phyloP scores from a whole-genome alignment of 805 yeast species.

The Sugiyamaella floridensis region DNA sequence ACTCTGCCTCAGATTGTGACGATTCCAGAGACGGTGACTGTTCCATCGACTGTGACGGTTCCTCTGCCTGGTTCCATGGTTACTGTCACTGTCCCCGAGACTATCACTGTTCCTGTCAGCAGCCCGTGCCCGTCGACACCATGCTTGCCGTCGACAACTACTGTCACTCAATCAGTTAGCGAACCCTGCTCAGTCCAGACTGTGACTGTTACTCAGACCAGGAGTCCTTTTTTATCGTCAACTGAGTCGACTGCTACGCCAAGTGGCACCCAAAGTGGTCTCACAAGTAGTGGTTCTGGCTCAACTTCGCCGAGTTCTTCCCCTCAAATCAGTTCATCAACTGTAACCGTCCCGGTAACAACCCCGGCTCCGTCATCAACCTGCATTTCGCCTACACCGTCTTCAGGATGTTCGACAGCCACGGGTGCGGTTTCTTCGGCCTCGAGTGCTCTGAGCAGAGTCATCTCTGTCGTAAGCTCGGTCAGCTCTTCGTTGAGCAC shows the following conservation, averaged over 20 bases:
- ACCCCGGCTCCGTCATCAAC: neutral
- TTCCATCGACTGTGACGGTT: slow-evolving; percentile 13
- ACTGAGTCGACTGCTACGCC: slow-evolving; percentile 31
- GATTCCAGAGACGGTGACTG: slow-evolving; percentile 17
- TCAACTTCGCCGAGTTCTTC: slow-evolving; percentile 10
- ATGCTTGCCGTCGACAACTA: slow-evolving; percentile 11
- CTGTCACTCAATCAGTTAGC: slow-evolving; percentile 9
- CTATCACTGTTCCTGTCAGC: slow-evolving; percentile 11
- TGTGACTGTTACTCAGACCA: slow-evolving; percentile 10
- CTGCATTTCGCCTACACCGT: neutral
- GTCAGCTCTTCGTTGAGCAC: neutral
- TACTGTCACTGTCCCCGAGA: slow-evolving; percentile 10
- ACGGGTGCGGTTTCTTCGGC: neutral
- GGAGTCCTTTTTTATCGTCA: slow-evolving; percentile 32
- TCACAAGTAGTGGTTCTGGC: slow-evolving; percentile 32
- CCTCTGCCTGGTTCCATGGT: slow-evolving; percentile 8
- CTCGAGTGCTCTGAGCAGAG: neutral
- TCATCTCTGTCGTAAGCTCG: neutral
- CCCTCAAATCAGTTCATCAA: neutral
- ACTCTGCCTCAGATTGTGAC: slow-evolving; percentile 16
- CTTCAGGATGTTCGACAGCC: neutral
- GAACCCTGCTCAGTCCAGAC: slow-evolving; percentile 13
- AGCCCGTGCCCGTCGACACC: slow-evolving; percentile 20
- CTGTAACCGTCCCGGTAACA: neutral
- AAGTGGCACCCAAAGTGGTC: slow-evolving; percentile 32